Percentiles rank a stretch among this genome's conserved stretches.
Evolutionary conservation across 2,329 filamentous ascomycete species (phyloP).

Genomic region (Monascus ruber): DNA sequence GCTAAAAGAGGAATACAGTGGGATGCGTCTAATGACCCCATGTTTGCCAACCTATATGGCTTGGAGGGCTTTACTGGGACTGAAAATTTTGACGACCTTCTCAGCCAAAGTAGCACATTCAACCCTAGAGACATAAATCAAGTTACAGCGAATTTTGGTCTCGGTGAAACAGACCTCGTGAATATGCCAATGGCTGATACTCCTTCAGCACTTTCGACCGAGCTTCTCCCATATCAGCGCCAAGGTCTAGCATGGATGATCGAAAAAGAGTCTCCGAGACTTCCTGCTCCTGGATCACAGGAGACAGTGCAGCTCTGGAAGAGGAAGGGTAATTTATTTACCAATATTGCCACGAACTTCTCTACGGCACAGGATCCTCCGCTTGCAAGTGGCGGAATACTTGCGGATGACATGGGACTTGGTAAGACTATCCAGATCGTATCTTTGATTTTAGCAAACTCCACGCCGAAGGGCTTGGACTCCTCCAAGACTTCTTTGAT

Average conservation of each 20-base stretch:
- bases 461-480: constrained; percentile 30
- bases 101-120: constrained; percentile 55
- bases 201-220: constrained; percentile 52
- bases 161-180: constrained; percentile 57
- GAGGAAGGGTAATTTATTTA: constrained; percentile 40
- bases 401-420: constrained; percentile 87
- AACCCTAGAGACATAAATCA: constrained; percentile 54
- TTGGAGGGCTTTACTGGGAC: constrained; percentile 14
- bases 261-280: constrained; percentile 58
- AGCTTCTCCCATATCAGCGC: constrained; percentile 66
- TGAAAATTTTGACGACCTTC: constrained; percentile 50
- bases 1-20: constrained; percentile 14
- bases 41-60: constrained; percentile 27
- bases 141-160: constrained; percentile 58
- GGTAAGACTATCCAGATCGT: constrained; percentile 85
- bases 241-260: constrained; percentile 74
- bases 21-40: constrained; percentile 13
- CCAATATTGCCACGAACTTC: constrained; percentile 62
- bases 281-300: constrained; percentile 48
- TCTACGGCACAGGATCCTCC: constrained; percentile 45
- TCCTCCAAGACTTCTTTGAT: constrained; percentile 59
- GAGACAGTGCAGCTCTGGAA: constrained; percentile 72
- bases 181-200: constrained; percentile 62
- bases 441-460: constrained; percentile 57
- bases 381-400: constrained; percentile 68